These are phyloP conservation scores for Kluyveromyces siamensis DNA, from an alignment of 805 yeast species.

Conservation along the genomic window DNA sequence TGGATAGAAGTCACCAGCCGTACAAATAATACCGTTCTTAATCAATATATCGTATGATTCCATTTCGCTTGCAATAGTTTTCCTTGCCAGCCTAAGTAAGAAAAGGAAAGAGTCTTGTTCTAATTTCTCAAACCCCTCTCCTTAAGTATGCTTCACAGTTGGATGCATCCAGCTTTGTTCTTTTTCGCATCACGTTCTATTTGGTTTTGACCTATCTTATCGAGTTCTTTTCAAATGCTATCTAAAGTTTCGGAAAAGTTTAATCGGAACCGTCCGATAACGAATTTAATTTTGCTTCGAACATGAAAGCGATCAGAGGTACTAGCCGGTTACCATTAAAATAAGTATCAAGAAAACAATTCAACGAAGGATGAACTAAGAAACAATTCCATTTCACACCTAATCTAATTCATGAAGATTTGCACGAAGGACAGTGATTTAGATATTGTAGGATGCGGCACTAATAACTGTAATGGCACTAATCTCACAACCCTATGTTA, in stretches of 20 bases:
- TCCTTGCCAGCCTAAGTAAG: too few species aligned
- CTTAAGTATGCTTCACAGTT: background rate
- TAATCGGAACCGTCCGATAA: background rate
- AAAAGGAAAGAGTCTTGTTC: too few species aligned
- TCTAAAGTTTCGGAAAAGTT: background rate
- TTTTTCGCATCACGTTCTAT: background rate
- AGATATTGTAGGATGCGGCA: too few species aligned
- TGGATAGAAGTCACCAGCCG: slow-evolving; percentile 14
- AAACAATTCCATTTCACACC: too few species aligned
- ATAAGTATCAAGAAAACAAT: background rate
- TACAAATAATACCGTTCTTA: slow-evolving; percentile 8
- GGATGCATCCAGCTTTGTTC: background rate
- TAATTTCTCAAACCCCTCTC: background rate
- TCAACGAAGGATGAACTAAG: too few species aligned
- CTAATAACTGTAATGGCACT: too few species aligned
- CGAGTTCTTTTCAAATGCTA: background rate
- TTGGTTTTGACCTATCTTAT: background rate
- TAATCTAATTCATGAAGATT: too few species aligned
- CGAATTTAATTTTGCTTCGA: too few species aligned
- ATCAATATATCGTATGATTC: slow-evolving; percentile 11
- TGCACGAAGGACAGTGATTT: too few species aligned
- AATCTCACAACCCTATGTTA: too few species aligned
- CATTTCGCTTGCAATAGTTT: slow-evolving; percentile 1
- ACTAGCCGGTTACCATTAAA: background rate
- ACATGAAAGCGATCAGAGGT: background rate